These are phyloP conservation scores for Ogataea glucozyma DNA, from an alignment of 805 yeast species.

Conservation along the genomic window DNA sequence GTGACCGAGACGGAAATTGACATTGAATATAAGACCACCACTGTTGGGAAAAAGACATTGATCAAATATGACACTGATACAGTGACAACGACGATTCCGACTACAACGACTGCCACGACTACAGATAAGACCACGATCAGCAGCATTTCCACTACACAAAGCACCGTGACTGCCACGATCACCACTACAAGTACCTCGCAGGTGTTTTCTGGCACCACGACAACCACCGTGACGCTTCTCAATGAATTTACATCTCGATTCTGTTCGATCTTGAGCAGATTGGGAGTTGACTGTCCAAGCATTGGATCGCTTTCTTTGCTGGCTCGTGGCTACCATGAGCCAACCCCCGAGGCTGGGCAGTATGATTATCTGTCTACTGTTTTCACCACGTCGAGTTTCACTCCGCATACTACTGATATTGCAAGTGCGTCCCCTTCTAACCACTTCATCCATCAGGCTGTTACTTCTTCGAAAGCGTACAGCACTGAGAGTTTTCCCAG, in stretches of 20 bases:
- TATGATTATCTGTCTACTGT: slow-evolving; percentile 4
- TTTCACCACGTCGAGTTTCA: background rate
- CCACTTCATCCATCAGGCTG: background rate
- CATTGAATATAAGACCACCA: slow-evolving; percentile 12
- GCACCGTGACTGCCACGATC: slow-evolving; percentile 8
- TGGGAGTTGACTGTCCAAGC: slow-evolving; percentile 22
- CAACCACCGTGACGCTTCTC: slow-evolving; percentile 16
- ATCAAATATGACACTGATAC: slow-evolving; percentile 19
- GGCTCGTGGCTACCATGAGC: slow-evolving; percentile 12
- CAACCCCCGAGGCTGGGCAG: slow-evolving; percentile 2
- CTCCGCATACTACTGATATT: background rate
- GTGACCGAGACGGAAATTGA: slow-evolving; percentile 21
- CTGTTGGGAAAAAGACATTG: slow-evolving; percentile 21
- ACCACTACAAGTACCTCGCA: slow-evolving; percentile 11
- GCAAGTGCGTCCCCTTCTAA: slow-evolving; percentile 3
- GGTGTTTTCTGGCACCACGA: slow-evolving; percentile 10
- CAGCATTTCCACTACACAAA: slow-evolving; percentile 3
- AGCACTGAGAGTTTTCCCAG: background rate
- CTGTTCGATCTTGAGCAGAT: slow-evolving; percentile 20
- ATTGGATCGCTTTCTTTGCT: slow-evolving; percentile 9
- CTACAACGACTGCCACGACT: slow-evolving; percentile 12
- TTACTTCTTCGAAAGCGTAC: background rate
- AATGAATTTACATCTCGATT: slow-evolving; percentile 23
- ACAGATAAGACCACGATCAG: slow-evolving; percentile 14
- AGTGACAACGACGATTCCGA: slow-evolving; percentile 11